Evolutionary conservation across 257 asterid species (phyloP), one percentile per base, ranked within the genome.

Genomic region (Avicennia marina): DNA sequence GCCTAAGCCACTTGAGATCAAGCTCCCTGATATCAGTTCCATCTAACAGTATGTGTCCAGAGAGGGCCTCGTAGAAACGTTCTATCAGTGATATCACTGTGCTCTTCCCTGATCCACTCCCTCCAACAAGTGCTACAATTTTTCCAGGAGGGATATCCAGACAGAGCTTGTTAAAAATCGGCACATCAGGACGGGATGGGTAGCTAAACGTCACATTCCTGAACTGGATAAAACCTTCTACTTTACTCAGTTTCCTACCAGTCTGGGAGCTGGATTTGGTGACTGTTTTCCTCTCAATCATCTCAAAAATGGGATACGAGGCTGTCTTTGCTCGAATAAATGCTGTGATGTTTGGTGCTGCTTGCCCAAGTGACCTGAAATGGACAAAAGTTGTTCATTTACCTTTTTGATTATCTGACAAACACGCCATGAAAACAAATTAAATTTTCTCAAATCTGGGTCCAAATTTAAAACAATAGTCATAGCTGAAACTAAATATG

Each of bases 61-160:
- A 75, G 20, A 60, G 47, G 2, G 98, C 95, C 39, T 86, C 96
- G 22, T 93, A 93, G 72, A 93, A 89, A 11, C 98, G 95, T 66
- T 93, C 96, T 31, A 93, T 93, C 75, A 93, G 48, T 25, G 98
- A 89, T 59, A 93, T 78, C 27, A 93, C 87, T 0, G 97, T 93
- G 83, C 98, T 89, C 78, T 93, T 93, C 58, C 98, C 97, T 0
- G 96, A 93, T 21, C 98, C 98, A 66, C 98, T 93, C 29, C 95
- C 97, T 53, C 98, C 98, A 8, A 93, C 97, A 26, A 93, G 89
- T 2, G 98, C 98, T 15, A 93, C 83, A 25, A 89, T 79, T 72
- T 86, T 93, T 6, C 98, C 98, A 0, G 96, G 66, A 21, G 96
- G 96, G 59, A 93, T 81, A 34, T 93, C 90, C 27, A 93, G 78